Percentiles rank a stretch among this genome's conserved stretches.
phyloP scores from a whole-genome alignment of 345 rosid genomes.

The Citrus inodora region DNA sequence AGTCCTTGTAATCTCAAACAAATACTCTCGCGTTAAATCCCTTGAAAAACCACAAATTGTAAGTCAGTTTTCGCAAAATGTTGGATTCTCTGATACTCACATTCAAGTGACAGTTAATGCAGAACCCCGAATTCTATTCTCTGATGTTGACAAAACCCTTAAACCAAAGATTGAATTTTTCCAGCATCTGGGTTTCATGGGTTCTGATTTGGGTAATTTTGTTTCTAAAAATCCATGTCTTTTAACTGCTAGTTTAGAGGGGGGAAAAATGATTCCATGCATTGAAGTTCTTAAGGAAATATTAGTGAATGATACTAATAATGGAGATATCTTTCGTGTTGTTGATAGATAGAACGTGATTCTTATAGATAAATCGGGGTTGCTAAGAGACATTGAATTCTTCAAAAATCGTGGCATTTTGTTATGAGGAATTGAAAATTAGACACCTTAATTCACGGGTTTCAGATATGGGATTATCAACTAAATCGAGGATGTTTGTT shows the following conservation, averaged over 20 bases:
- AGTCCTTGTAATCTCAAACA: conserved; percentile 9
- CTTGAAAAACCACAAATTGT: conserved; percentile 19
- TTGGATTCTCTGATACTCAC: conserved; percentile 24
- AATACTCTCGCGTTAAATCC: conserved; percentile 12
- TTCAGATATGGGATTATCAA: conserved; percentile 31
- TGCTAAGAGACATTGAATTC: conserved; percentile 23
- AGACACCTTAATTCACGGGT: conserved; percentile 9
- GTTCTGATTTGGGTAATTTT: conserved; percentile 21
- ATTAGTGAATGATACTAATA: conserved; percentile 15
- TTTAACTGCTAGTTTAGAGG: conserved; percentile 22
- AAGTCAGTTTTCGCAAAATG: background rate
- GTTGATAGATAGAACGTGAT: conserved; percentile 20
- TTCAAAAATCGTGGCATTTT: conserved; percentile 28
- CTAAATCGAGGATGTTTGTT: conserved; percentile 39
- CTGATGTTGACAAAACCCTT: conserved; percentile 14
- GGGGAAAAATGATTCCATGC: conserved; percentile 22
- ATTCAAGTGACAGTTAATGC: conserved; percentile 12
- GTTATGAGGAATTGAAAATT: conserved; percentile 11
- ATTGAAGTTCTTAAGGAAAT: conserved; percentile 20
- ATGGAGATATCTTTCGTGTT: conserved; percentile 18
- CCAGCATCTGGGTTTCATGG: background rate
- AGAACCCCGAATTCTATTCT: conserved; percentile 26
- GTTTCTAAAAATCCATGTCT: conserved; percentile 10
- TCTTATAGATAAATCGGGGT: background rate
- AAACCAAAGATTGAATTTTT: conserved; percentile 34